Base-by-base conservation (phyloP, 768 basidiomycete genomes). In the Calocera viscosa region DNA sequence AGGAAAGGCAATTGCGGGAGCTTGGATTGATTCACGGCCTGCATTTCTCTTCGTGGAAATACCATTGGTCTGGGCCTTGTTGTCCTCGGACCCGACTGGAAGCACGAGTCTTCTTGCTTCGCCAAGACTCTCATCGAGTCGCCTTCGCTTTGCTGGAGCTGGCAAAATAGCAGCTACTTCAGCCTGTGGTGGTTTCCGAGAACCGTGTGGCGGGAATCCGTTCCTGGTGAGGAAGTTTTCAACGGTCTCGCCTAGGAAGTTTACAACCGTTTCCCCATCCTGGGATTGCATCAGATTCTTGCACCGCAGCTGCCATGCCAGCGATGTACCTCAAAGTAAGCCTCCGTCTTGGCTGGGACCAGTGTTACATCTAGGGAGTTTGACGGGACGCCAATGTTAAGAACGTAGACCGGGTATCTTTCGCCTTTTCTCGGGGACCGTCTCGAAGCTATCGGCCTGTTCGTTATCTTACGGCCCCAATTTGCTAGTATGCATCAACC, bases 351-450 rank as follows among this genome's bases (percentile, higher is more conserved):
- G 19, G 83, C 78, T n/a, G 93, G 91, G 70, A 90, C 91, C 32
- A 93, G 72, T 68, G 84, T 84, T 66, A 89, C 87, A 72, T 96
- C 92, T 10, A 96, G 78, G 30, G 85, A 78, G 28, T 78, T 76
- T 1, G 84, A 77, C 49, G 91, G 85, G 22, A 94, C 76, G 10
- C 78, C 80, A 67, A 98, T 73, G 72, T 90, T 86, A 60, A 98
- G 78, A 53, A 93, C 87, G 74, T 90, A 97, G 68, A 93, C 84
- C 2, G 93, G 86, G 74, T 84, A 84, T 75, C 85, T 86, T 72
- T 92, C 91, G 26, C 78, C 75, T 76, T 90, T 92, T 41, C 88
- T 84, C 34, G 92, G 89, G 35, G 92, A 89, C 35, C 88, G 82
- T 68, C 89, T 84, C 49, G 72, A 72, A 64, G 77, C 89, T 90